A percentile compares a stretch with the other conserved stretches of the same genome.
Evolutionary conservation across 2,329 filamentous ascomycete genomes (phyloP).

Genomic region (Akanthomyces dipterigenus): DNA sequence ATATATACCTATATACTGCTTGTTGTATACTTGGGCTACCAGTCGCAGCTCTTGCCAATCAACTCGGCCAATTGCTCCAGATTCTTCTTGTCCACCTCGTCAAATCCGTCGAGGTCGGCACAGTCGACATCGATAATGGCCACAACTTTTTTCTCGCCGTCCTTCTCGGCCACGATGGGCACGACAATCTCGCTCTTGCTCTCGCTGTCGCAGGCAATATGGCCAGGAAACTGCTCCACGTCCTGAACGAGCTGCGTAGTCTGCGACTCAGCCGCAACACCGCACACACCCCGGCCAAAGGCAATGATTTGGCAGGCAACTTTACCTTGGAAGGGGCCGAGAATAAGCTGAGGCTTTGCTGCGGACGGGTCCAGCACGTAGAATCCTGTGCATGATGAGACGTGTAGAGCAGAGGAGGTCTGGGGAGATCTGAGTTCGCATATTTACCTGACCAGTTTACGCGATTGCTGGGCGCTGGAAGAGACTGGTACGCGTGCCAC

Average conservation of each 20-base stretch:
- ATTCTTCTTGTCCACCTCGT: constrained; percentile 57
- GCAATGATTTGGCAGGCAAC: constrained; percentile 72
- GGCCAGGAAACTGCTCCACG: constrained; percentile 68
- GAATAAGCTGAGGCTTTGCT: constrained; percentile 51
- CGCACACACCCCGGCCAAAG: constrained; percentile 70
- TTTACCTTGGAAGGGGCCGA: constrained; percentile 76
- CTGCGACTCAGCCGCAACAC: constrained; percentile 54
- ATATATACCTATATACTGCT: neutral
- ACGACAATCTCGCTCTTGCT: constrained; percentile 78
- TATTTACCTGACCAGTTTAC: constrained; percentile 69
- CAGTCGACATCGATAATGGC: constrained; percentile 80
- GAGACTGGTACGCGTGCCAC: constrained; percentile 73
- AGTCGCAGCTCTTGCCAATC: constrained; percentile 57
- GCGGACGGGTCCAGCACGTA: constrained; percentile 56
- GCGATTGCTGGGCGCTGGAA: constrained; percentile 55
- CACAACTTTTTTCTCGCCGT: constrained; percentile 43
- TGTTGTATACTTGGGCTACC: constrained; percentile 33
- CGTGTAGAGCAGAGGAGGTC: neutral
- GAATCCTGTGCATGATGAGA: constrained; percentile 49
- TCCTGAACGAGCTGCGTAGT: constrained; percentile 62
- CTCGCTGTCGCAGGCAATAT: constrained; percentile 74
- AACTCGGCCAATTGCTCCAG: constrained; percentile 61
- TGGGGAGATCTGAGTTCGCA: neutral
- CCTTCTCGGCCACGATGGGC: constrained; percentile 47
- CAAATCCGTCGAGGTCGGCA: constrained; percentile 58